Evolutionary conservation across 441 rosid genomes (phyloP), one percentile per base, ranked within the genome.

Genomic region (Flueggea neowawraea): DNA sequence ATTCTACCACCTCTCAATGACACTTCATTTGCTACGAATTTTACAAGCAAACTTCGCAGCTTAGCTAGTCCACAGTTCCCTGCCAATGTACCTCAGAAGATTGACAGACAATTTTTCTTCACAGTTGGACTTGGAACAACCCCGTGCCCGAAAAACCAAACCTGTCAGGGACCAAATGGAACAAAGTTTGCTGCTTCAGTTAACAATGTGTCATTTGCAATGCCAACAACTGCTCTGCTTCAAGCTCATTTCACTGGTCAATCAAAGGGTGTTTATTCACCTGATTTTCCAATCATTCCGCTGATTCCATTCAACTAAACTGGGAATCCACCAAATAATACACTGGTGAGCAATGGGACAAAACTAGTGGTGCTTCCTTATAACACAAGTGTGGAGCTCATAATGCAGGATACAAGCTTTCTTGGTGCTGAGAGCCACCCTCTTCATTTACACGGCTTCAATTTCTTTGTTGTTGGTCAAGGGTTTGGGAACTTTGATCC

Each of bases 351-450:
- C 51, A 72, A 54, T 22, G 90, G 80, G 5, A 82, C 85, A 3
- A 84, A 76, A 64, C 52, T 69, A 2, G 61, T 73, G 39, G 82
- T 71, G 10, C 55, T 87, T 39, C 73, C 72, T 28, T 87, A 71
- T 63, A 81, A 83, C 63, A 69, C 95, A 11, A 79, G 73, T 16
- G 84, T 82, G 14, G 87, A 87, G 64, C 12, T 89, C 4, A 78
- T 87, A 12, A 45, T 89, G 64, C 94, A 85, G 16, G 94, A 75
- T 54, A 87, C 91, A 2, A 84, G 82, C 62, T 79, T 87, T 13
- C 66, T 89, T 28, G 85, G 84, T 53, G 77, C 80, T 6, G 91
- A 89, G 66, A 82, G 81, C 56, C 96, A 87, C 52, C 96, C 91
- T 48, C 53, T 86, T 31, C 93, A 89, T 64, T 76, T 85, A 64